Base-by-base conservation (phyloP, 2,329 filamentous ascomycete species). In the Aspergillus ibericus region DNA sequence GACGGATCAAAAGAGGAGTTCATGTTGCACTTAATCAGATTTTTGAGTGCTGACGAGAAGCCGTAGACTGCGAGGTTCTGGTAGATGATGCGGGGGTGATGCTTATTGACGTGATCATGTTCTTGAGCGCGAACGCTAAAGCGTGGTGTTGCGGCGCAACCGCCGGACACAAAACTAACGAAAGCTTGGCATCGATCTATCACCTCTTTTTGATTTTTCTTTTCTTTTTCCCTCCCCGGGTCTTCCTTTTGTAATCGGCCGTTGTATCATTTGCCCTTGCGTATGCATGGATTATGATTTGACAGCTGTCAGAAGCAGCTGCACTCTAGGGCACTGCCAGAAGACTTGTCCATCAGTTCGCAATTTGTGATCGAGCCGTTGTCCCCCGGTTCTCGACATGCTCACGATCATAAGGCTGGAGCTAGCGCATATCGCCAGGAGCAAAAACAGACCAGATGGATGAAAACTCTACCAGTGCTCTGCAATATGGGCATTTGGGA, bases 401-500 rank as follows among this genome's bases (percentile, higher is more conserved):
- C 60, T 68, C 49, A 51, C 34, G 49, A 20, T 36, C 67, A 58
- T 50, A 59, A 62, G 61, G 59, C 58, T 55, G 46, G 61, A 56
- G 59, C 61, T 64, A 62, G 56, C 63, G 55, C 63, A 65, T 60
- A 63, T 67, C 61, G 61, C 66, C 49, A 72, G 64, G 63, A 66
- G 64, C 61, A 70, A 66, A 72, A 59, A 68, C 69, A 76, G 76
- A 73, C 81, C 83, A 67, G 76, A 87, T 87, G 84, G 82, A 81
- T 86, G 81, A 86, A 64, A 70, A 72, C 63, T 68, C 72, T 44
- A 68, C 73, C 49, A 72, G 73, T 72, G 77, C 80, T 77, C 80
- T 86, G 53, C 81, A 81, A 60, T 86, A 84, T 73, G 84, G 84
- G 75, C 82, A 85, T 66, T 74, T 84, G 56, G 84, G 84, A 64